Evolutionary conservation across 2,329 filamentous ascomycete species (phyloP).

Genomic region (Lachnellula subtilissima): DNA sequence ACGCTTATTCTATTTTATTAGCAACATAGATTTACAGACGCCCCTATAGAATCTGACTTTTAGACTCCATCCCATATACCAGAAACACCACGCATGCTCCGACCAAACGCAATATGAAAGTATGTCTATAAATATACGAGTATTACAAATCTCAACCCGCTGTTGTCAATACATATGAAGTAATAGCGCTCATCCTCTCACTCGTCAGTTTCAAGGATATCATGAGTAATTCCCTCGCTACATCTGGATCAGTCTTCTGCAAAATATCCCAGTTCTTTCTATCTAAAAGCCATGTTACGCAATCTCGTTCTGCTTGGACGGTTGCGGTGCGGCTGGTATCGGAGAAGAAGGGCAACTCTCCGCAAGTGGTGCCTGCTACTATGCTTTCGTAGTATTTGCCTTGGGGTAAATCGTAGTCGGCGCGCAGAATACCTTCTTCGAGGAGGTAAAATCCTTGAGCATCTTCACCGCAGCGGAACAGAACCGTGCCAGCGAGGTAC

Average conservation of each 20-base stretch:
- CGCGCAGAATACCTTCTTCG: conserved; percentile 81
- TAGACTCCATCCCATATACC: not conserved
- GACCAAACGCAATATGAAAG: not conserved
- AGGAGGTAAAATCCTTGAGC: conserved; percentile 86
- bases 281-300: conserved; percentile 77
- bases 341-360: conserved; percentile 93
- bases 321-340: conserved; percentile 85
- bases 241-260: conserved; percentile 66
- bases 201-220: conserved; percentile 91
- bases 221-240: conserved; percentile 77
- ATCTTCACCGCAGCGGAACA: conserved; percentile 73
- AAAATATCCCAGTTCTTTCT: conserved; percentile 65
- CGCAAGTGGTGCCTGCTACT: conserved; percentile 88
- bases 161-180: conserved; percentile 43
- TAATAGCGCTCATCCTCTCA: conserved; percentile 79
- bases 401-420: conserved; percentile 87
- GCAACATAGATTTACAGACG: too few relatives aligned
- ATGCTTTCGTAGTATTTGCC: conserved; percentile 87
- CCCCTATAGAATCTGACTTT: not conserved
- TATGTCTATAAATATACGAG: conserved; percentile 1
- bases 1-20: too few relatives aligned
- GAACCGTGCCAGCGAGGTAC: conserved; percentile 61
- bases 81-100: not conserved
- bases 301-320: conserved; percentile 75
- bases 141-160: conserved; percentile 29